A percentile compares a stretch with the other conserved stretches of the same genome.
These are phyloP conservation scores for Friedmanniomyces simplex DNA, from an alignment of 495 filamentous ascomycete species.

Conservation along the genomic window DNA sequence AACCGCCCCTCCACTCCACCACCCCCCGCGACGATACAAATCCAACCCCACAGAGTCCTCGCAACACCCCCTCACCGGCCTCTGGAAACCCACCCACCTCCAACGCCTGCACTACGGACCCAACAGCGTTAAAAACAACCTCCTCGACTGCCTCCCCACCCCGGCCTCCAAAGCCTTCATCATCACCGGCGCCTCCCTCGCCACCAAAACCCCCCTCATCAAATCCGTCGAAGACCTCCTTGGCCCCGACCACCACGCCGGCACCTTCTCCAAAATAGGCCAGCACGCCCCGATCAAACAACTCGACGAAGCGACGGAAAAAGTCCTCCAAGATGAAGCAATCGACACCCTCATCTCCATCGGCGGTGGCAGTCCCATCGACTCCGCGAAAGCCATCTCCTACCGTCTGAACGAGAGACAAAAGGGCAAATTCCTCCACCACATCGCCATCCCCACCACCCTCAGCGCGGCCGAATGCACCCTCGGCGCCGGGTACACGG, in stretches of 20 bases:
- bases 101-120: slow-evolving; percentile 38
- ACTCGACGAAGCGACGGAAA: slow-evolving; percentile 36
- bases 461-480: slow-evolving; percentile 41
- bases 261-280: slow-evolving; percentile 38
- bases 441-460: slow-evolving; percentile 42
- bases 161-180: slow-evolving; percentile 40
- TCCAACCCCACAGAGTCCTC: slow-evolving; percentile 31
- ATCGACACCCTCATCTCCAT: slow-evolving; percentile 42
- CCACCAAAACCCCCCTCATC: slow-evolving; percentile 38
- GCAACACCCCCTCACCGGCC: slow-evolving; percentile 30
- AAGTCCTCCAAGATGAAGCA: slow-evolving; percentile 30
- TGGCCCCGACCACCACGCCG: slow-evolving; percentile 32
- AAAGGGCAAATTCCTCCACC: slow-evolving; percentile 32
- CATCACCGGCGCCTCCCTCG: slow-evolving; percentile 39
- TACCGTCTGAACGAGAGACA: slow-evolving; percentile 33
- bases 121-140: slow-evolving; percentile 34
- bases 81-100: slow-evolving; percentile 37
- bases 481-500: slow-evolving; percentile 35
- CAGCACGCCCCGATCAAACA: slow-evolving; percentile 40
- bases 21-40: slow-evolving; percentile 17
- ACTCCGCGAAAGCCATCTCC: slow-evolving; percentile 38
- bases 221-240: slow-evolving; percentile 37
- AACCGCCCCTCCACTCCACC: not conserved
- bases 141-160: slow-evolving; percentile 31
- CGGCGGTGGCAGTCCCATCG: slow-evolving; percentile 42